Conservation (phyloP, 192 early-diverging fungal genomes). For the Coemansia sp. region DNA sequence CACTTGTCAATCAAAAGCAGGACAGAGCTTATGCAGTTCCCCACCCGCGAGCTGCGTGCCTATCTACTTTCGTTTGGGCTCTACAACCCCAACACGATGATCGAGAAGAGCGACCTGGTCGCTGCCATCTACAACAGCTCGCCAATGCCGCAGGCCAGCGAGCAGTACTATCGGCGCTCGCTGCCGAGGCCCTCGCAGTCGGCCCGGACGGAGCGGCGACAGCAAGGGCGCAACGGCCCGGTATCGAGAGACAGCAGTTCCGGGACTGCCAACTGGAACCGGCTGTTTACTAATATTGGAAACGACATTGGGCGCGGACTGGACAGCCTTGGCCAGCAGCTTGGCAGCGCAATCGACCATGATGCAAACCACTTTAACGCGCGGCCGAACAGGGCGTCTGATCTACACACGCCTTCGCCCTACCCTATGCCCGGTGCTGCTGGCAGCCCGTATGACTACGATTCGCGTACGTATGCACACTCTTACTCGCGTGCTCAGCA, state of each 20-base stretch:
- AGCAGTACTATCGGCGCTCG: constrained; percentile 23
- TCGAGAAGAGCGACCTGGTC: constrained; percentile 43
- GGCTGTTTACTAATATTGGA: constrained; percentile 38
- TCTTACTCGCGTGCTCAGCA: constrained; percentile 3
- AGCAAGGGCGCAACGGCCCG: not conserved
- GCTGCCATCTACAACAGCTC: constrained; percentile 31
- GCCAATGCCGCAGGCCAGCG: constrained; percentile 38
- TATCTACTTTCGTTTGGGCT: constrained; percentile 35
- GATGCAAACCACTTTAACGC: constrained; percentile 6
- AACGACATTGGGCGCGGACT: constrained; percentile 38
- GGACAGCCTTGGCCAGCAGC: constrained; percentile 19
- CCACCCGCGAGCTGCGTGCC: constrained; percentile 34
- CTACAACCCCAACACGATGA: constrained; percentile 27
- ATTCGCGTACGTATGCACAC: constrained; percentile 23
- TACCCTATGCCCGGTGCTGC: not conserved
- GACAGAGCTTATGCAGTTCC: constrained; percentile 10
- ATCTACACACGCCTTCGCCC: not conserved
- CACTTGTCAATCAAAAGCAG: constrained; percentile 30
- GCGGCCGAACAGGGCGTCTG: too few relatives aligned
- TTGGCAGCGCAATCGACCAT: constrained; percentile 13
- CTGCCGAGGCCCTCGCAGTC: constrained; percentile 28
- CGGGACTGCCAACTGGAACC: constrained; percentile 19
- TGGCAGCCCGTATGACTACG: not conserved
- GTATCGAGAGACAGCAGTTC: not conserved
- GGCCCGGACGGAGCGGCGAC: constrained; percentile 1